These are phyloP conservation scores for Aureococcus anophagefferens DNA, from an alignment of 108 stramenopile species.

Conservation along the genomic window DNA sequence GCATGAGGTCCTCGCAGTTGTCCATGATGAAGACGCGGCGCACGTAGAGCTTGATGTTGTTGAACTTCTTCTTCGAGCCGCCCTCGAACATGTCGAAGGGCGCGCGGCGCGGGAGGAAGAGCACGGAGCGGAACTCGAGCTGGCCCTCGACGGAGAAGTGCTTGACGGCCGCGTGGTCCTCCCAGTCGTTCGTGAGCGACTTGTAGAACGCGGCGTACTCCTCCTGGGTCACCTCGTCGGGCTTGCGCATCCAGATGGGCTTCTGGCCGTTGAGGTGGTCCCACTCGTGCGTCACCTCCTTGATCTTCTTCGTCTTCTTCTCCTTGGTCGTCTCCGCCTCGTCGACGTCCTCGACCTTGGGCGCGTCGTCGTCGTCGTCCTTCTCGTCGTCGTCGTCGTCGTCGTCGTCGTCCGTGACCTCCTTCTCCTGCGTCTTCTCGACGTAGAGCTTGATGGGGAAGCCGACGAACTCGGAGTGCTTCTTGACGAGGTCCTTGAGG, in stretches of 20 bases:
- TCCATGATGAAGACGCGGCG: conserved; percentile 99
- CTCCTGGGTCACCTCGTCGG: conserved; percentile 96
- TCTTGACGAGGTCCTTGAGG: conserved; percentile 98
- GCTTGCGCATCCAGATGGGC: conserved; percentile 99
- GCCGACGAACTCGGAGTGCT: conserved; percentile 99
- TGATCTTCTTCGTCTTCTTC: conserved; percentile 98
- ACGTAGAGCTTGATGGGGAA: conserved; percentile 99
- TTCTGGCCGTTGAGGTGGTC: conserved; percentile 99
- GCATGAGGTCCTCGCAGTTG: conserved; percentile 99
- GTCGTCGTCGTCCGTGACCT: conserved; percentile 97
- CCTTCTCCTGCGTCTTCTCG: conserved; percentile 99
- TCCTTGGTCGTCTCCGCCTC: conserved; percentile 94
- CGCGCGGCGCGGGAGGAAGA: conserved; percentile 98
- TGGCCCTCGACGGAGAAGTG: conserved; percentile 99
- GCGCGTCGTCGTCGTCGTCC: conserved; percentile 79
- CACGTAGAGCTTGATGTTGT: conserved; percentile 99
- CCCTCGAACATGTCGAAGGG: conserved; percentile 99
- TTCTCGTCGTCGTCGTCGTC: conserved; percentile 92
- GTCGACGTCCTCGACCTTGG: conserved; percentile 89
- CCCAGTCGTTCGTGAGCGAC: conserved; percentile 99
- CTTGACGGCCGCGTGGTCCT: conserved; percentile 98
- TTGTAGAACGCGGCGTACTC: conserved; percentile 99
- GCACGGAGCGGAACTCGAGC: conserved; percentile 96
- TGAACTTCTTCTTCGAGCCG: conserved; percentile 97
- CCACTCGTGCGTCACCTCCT: conserved; percentile 99